These are phyloP conservation scores for Trichomonascaceae sp. DNA, from an alignment of 1,139 yeast species.

Conservation along the genomic window DNA sequence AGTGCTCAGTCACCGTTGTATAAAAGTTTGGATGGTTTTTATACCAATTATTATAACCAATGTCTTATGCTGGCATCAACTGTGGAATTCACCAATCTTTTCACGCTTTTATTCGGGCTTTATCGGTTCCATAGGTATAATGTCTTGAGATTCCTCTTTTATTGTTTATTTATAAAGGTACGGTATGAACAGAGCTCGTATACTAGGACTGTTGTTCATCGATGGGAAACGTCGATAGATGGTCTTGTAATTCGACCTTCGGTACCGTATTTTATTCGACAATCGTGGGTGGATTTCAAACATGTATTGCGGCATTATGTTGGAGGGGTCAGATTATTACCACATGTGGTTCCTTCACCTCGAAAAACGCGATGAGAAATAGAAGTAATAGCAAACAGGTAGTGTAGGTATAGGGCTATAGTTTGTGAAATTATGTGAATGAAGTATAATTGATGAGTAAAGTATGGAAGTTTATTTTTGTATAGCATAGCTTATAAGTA, in stretches of 20 bases:
- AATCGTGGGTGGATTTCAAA: constrained; percentile 58
- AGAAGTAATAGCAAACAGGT: too few relatives aligned
- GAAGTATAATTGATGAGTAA: neutral
- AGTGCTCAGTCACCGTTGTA: constrained; percentile 39
- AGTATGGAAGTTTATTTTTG: neutral
- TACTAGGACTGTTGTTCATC: constrained; percentile 65
- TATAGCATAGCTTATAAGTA: neutral
- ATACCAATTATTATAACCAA: constrained; percentile 57
- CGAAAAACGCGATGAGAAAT: neutral
- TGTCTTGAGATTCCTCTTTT: constrained; percentile 52
- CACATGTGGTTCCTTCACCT: constrained; percentile 2
- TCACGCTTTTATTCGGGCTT: constrained; percentile 45
- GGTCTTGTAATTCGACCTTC: constrained; percentile 51
- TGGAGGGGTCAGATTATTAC: constrained; percentile 14
- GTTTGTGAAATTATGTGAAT: neutral
- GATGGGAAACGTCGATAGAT: constrained; percentile 68
- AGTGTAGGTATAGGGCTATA: neutral
- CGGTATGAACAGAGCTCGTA: constrained; percentile 73
- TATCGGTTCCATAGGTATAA: constrained; percentile 57
- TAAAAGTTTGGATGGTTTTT: constrained; percentile 45
- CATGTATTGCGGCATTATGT: constrained; percentile 37
- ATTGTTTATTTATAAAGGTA: constrained; percentile 63
- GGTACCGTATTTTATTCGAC: constrained; percentile 54
- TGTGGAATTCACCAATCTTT: constrained; percentile 58
- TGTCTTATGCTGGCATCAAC: constrained; percentile 68